Base-by-base conservation (phyloP, 306 rosid species). In the Prunus fruticosa region DNA sequence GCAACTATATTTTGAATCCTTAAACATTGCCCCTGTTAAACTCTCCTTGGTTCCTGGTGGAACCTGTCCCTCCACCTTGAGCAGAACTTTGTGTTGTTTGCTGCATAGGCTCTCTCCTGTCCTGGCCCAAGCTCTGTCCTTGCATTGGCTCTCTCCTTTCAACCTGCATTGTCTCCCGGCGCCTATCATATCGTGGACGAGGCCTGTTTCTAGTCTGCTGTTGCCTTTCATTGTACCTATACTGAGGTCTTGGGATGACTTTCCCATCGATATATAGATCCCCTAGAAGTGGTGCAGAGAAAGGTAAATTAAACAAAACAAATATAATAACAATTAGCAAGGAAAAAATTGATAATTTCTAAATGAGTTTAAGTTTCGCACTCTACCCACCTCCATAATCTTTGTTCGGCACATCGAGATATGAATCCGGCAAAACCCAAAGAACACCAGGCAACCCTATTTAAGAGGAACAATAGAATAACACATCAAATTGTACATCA, bases 341-440 rank as follows among this genome's bases (percentile, higher is more conserved):
- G 27, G 53, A 12, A 62, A 47, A 84, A 58, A 71, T 41, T 46
- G 13, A 71, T 2, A 1, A 38, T 19, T 61, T 19, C 67, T 47
- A 2, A 12, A 2, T 25, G 5, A 71, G 53, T 68, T 72, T 64
- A 56, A 76, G 60, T 72, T 67, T 25, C 46, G 16, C 58, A 64
- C 45, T 1, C 30, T 46, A 76, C 89, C 64, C 69, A 92, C 96
- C 98, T 80, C 98, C 98, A 76, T 95, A 95, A 74, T 92, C 98
- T 82, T 92, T 89, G 89, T 92, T 92, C 56, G 89, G 93, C 73
- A 95, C 92, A 73, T 95, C 97, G 27, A 92, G 89, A 76, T 92
- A 95, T 7, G 98, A 95, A 90, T 95, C 97, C 11, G 98, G 98
- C 60, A 95, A 85, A 38, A 95, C 97, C 98, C 98, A 95, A 65